A percentile compares a stretch with the other conserved stretches of the same genome.
These are phyloP conservation scores for Pleurotus platypus DNA, from an alignment of 768 basidiomycete species.

Conservation along the genomic window DNA sequence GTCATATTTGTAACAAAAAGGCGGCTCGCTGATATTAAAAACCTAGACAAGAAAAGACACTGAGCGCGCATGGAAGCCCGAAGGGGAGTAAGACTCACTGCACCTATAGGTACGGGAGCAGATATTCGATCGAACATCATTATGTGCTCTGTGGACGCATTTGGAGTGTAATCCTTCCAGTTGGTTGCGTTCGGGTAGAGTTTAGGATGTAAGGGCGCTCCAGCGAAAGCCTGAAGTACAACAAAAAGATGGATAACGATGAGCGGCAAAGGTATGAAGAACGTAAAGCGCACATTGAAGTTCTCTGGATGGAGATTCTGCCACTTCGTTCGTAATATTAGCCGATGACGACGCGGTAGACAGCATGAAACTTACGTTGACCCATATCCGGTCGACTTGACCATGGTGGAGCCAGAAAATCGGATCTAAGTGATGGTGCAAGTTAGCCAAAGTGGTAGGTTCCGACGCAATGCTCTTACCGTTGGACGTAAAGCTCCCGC, in stretches of 20 bases:
- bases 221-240: conserved; percentile 8
- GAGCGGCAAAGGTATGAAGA: neutral
- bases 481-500: conserved; percentile 9
- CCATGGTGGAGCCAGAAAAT: conserved; percentile 14
- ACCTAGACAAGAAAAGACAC: neutral
- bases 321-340: conserved; percentile 7
- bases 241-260: neutral
- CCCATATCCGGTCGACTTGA: conserved; percentile 11
- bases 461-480: conserved; percentile 1
- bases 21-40: conserved; percentile 9
- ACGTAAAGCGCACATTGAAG: conserved; percentile 6
- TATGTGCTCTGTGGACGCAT: neutral
- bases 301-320: conserved; percentile 12
- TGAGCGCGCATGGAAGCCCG: neutral
- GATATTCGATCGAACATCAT: conserved; percentile 10
- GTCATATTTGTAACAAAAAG: conserved; percentile 12
- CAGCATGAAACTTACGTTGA: neutral
- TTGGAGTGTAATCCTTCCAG: neutral
- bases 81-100: neutral
- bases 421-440: conserved; percentile 6
- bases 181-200: conserved; percentile 3
- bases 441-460: neutral
- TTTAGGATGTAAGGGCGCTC: conserved; percentile 2
- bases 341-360: neutral
- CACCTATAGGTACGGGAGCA: neutral